These are phyloP conservation scores for Botryotinia narcissicola DNA, from an alignment of 2,329 filamentous ascomycete species.

Conservation along the genomic window DNA sequence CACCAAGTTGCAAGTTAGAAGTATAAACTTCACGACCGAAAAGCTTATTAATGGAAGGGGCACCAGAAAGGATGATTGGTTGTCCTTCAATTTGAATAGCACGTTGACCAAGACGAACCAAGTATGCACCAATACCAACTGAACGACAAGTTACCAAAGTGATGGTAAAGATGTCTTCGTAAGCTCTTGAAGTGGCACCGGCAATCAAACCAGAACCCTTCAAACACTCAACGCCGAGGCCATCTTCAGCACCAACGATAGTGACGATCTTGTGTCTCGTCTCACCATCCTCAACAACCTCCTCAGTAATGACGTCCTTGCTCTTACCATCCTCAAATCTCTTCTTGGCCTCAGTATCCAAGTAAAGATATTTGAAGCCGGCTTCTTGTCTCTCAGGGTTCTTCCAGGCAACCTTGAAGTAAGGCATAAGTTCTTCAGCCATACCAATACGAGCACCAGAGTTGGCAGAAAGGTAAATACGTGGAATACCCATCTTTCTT, in stretches of 20 bases:
- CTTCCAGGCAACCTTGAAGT: conserved; percentile 98
- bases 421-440: conserved; percentile 92
- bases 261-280: conserved; percentile 91
- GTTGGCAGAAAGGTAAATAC: conserved; percentile 97
- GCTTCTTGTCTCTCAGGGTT: conserved; percentile 74
- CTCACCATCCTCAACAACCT: conserved; percentile 82
- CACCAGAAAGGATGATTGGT: conserved; percentile 97
- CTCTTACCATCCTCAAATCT: conserved; percentile 76
- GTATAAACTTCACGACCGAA: conserved; percentile 98
- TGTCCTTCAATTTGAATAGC: conserved; percentile 98
- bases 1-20: conserved; percentile 97
- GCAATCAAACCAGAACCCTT: conserved; percentile 97
- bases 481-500: conserved; percentile 88
- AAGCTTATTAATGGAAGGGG: conserved; percentile 95
- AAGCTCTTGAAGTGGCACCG: conserved; percentile 92
- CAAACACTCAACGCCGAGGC: conserved; percentile 95
- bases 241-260: conserved; percentile 89
- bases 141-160: conserved; percentile 97
- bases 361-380: conserved; percentile 96
- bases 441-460: conserved; percentile 96
- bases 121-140: conserved; percentile 98
- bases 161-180: conserved; percentile 98
- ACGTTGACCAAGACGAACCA: conserved; percentile 96
- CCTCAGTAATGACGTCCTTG: conserved; percentile 82
- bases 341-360: conserved; percentile 82